A percentile compares a stretch with the other conserved stretches of the same genome.
These are phyloP conservation scores for Argentina anserina DNA, from an alignment of 306 rosid species.

Conservation along the genomic window DNA sequence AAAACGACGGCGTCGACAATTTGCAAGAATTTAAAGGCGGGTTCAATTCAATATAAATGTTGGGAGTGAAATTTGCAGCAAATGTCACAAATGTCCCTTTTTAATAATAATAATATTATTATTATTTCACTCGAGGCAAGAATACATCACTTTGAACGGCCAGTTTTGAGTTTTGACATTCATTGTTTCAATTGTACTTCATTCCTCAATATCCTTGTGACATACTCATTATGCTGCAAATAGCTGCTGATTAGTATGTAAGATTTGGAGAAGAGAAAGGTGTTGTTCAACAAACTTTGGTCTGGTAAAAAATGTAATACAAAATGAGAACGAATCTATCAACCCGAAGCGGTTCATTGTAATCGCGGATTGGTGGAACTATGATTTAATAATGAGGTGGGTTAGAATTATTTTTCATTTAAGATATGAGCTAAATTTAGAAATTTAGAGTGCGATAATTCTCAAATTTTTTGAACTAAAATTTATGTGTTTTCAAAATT, in stretches of 20 bases:
- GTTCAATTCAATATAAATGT: too few relatives aligned
- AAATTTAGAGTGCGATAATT: too few relatives aligned
- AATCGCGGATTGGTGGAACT: too few relatives aligned
- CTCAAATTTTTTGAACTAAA: too few relatives aligned
- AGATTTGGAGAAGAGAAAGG: neutral
- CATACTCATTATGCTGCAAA: conserved; percentile 1
- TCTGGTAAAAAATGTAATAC: neutral
- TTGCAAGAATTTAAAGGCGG: too few relatives aligned
- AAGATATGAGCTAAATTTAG: too few relatives aligned
- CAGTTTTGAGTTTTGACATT: conserved; percentile 12
- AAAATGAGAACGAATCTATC: neutral
- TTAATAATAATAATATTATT: too few relatives aligned
- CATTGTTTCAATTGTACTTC: conserved; percentile 5
- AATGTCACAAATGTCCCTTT: too few relatives aligned
- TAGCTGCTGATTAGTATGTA: neutral
- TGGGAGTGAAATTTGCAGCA: too few relatives aligned
- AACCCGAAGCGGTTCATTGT: neutral
- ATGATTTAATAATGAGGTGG: too few relatives aligned
- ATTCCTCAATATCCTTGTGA: neutral
- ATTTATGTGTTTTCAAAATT: too few relatives aligned
- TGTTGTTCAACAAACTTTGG: neutral
- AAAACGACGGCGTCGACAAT: neutral
- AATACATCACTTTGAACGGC: conserved; percentile 43
- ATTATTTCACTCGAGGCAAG: conserved; percentile 70
- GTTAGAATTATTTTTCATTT: too few relatives aligned